phyloP scores from a whole-genome alignment of 306 rosid species.

The Corylus americana region DNA sequence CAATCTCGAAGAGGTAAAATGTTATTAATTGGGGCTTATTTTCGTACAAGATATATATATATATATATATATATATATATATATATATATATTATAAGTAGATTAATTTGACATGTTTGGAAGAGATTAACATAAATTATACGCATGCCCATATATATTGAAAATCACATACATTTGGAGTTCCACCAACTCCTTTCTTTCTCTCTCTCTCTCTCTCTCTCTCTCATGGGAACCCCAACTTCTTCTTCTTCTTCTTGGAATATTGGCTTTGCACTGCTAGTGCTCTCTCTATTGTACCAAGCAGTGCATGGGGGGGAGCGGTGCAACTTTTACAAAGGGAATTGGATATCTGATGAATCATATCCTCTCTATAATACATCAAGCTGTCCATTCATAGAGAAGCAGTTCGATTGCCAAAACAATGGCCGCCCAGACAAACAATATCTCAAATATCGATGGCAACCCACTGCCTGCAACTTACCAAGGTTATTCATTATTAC shows the following conservation, averaged over 20 bases:
- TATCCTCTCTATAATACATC: constrained; percentile 59
- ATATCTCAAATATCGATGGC: constrained; percentile 77
- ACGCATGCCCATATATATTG: not conserved
- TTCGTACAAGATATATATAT: too few relatives aligned
- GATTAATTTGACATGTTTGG: too few relatives aligned
- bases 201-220: not conserved
- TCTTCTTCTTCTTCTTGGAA: not conserved
- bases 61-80: too few relatives aligned
- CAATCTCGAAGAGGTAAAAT: too few relatives aligned
- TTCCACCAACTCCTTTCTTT: constrained; percentile 11
- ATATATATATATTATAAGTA: too few relatives aligned
- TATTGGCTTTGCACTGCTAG: constrained; percentile 1
- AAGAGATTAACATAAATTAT: too few relatives aligned
- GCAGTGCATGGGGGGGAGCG: constrained; percentile 19
- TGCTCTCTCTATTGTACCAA: constrained; percentile 20
- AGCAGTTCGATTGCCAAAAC: constrained; percentile 50
- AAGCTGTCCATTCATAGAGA: constrained; percentile 58
- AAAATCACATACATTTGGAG: not conserved
- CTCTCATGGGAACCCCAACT: constrained; percentile 30
- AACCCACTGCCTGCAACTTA: constrained; percentile 58
- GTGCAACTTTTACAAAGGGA: constrained; percentile 61
- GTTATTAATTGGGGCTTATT: too few relatives aligned
- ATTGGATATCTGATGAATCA: constrained; percentile 58
- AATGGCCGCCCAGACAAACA: constrained; percentile 70
- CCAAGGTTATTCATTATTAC: constrained; percentile 39